Base-by-base conservation (phyloP, 192 early-diverging fungal genomes). In the Linnemannia hyalina region DNA sequence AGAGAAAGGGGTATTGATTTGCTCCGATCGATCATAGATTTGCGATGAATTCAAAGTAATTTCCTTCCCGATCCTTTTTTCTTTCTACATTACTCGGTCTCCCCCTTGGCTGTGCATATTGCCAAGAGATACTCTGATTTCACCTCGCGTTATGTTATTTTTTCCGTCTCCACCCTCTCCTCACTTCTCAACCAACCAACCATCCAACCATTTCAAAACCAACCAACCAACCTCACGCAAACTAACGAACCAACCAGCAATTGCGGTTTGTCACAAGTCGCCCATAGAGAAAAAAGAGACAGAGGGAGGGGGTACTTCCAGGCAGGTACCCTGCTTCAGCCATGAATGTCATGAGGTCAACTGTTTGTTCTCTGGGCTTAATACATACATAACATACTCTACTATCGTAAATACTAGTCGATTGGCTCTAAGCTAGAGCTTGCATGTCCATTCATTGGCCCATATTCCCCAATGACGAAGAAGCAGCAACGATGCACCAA, bases 221-320 rank as follows among this genome's bases (percentile, higher is more conserved):
- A n/a, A 60, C 26, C n/a, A 26, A 29, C 60, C 13, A 32, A 32
- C 8, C 57, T 1, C 29, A n/a, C 2, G 1, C n/a, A 65, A 32
- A 65, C 26, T 26, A 65, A 32, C 60, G 26, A 65, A 65, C 60
- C 60, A 65, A 65, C 60, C 60, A 65, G 60, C 60, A 65, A 32
- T 32, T 23, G 13, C 0, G 29, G 26, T 26, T 65, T 65, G 60
- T 65, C 29, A 65, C 60, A 65, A 57, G 60, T 65, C 60, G n/a
- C n/a, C 60, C 60, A 65, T 13, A 60, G 55, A 40, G 3, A 40
- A 6, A 4, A 40, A 40, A 40, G 38, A 40, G 38, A 40, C 8
- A 46, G 2, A 46, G 13, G 22, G 6, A 60, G 1, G n/a, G 4
- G 13, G 60, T 65, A 65, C 29, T 29, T 32, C 13, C 60, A 65